phyloP scores from a whole-genome alignment of 345 rosid species.

The Syzygium aqueum region DNA sequence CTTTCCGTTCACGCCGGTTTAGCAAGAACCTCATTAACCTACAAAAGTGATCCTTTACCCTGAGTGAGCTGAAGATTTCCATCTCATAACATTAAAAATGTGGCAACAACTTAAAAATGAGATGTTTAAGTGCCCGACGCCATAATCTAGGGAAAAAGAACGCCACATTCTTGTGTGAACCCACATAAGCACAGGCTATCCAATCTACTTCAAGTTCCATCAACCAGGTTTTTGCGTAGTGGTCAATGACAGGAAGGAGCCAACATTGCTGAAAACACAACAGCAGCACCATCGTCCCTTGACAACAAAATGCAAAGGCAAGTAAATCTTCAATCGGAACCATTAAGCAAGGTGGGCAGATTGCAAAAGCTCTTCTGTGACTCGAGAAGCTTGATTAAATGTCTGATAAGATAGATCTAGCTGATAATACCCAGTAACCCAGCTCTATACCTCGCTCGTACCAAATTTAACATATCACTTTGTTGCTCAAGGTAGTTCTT shows the following conservation, averaged over 20 bases:
- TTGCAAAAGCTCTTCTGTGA: not conserved
- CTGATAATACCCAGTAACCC: not conserved
- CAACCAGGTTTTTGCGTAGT: accelerated
- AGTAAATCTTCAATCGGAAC: not conserved
- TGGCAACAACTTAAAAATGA: not conserved
- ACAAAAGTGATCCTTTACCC: not conserved
- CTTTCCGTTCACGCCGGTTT: not conserved
- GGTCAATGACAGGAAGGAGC: not conserved
- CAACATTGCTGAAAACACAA: not conserved
- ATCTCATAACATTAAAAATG: not conserved
- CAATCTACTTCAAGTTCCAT: not conserved
- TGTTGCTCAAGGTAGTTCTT: not conserved
- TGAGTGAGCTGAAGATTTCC: not conserved
- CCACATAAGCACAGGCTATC: not conserved
- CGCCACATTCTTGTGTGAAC: not conserved
- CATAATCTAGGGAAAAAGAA: not conserved
- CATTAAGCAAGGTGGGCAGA: not conserved
- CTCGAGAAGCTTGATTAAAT: not conserved
- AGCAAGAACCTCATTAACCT: not conserved
- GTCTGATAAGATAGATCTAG: not conserved
- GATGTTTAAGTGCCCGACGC: not conserved
- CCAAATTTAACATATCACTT: not conserved
- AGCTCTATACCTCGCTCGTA: not conserved
- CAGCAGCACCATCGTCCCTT: not conserved
- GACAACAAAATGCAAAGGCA: too few species aligned